Conservation (phyloP, 495 filamentous ascomycete genomes). For the Talaromyces adpressus region DNA sequence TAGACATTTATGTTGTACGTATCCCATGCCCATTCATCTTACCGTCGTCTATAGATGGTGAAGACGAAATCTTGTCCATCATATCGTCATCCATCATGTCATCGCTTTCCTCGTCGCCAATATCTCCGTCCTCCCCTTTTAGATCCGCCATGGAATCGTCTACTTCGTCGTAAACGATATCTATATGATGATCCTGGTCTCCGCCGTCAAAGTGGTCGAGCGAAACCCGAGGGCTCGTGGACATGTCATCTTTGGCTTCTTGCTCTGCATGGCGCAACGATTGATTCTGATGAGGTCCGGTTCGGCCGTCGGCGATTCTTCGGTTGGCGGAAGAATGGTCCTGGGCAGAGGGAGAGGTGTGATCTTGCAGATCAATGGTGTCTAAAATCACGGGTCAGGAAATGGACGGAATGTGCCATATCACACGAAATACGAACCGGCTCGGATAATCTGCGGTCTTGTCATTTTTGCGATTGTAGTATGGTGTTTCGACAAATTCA, state of each 20-base stretch:
- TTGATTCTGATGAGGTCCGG: constrained; percentile 78
- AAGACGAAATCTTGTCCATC: constrained; percentile 97
- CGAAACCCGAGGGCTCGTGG: constrained; percentile 39
- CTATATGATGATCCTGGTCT: constrained; percentile 40
- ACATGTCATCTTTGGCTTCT: constrained; percentile 62
- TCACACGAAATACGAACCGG: constrained; percentile 47
- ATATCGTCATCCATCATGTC: constrained; percentile 79
- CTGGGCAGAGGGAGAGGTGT: constrained; percentile 72
- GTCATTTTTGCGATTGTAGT: constrained; percentile 44
- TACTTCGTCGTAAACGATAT: constrained; percentile 27
- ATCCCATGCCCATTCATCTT: constrained; percentile 35
- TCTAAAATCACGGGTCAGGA: constrained; percentile 45
- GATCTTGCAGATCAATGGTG: constrained; percentile 90
- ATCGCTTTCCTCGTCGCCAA: constrained; percentile 58
- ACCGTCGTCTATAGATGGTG: constrained; percentile 98
- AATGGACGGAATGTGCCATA: background rate
- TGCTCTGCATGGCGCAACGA: constrained; percentile 72
- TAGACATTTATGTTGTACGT: background rate
- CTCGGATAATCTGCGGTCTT: constrained; percentile 70
- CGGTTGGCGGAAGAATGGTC: constrained; percentile 54
- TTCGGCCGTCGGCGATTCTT: constrained; percentile 46
- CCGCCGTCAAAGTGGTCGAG: constrained; percentile 39
- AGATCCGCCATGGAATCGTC: constrained; percentile 25
- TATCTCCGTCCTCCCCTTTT: constrained; percentile 45
- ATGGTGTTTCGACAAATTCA: background rate